Conservation (phyloP, 441 rosid genomes). For the Raphanus hybrid region DNA sequence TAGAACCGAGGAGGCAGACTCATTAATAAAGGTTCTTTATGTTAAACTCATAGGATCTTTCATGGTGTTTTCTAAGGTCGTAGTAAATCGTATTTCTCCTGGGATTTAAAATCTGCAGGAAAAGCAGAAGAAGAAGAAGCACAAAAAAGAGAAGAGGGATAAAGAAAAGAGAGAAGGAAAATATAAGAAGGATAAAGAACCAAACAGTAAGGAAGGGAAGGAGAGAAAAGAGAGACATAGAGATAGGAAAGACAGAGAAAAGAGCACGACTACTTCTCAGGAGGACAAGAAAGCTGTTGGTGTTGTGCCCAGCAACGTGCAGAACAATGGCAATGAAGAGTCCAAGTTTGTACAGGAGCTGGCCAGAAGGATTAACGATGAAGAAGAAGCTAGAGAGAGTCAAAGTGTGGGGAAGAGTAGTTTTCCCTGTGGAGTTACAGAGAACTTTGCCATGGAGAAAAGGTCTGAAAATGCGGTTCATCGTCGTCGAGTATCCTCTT, state of each 20-base stretch:
- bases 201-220: background rate
- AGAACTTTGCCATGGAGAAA: slow-evolving; percentile 36
- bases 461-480: slow-evolving; percentile 38
- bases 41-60: no score
- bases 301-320: background rate
- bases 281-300: background rate
- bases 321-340: slow-evolving; percentile 33
- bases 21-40: no score
- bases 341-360: slow-evolving; percentile 54
- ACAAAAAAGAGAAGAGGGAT: background rate
- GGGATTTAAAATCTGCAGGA: background rate
- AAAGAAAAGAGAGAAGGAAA: background rate
- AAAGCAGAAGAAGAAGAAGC: background rate
- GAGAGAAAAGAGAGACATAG: background rate
- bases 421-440: slow-evolving; percentile 39
- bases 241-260: background rate
- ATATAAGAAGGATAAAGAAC: background rate
- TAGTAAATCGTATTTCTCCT: background rate
- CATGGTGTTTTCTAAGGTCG: background rate
- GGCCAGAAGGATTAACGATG: slow-evolving; percentile 60
- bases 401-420: slow-evolving; percentile 44
- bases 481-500: slow-evolving; percentile 31
- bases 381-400: slow-evolving; percentile 54
- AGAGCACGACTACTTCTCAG: background rate
- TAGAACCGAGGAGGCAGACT: no score